Conservation (phyloP, 2,329 filamentous ascomycete genomes). For the Fusarium liriodendri region DNA sequence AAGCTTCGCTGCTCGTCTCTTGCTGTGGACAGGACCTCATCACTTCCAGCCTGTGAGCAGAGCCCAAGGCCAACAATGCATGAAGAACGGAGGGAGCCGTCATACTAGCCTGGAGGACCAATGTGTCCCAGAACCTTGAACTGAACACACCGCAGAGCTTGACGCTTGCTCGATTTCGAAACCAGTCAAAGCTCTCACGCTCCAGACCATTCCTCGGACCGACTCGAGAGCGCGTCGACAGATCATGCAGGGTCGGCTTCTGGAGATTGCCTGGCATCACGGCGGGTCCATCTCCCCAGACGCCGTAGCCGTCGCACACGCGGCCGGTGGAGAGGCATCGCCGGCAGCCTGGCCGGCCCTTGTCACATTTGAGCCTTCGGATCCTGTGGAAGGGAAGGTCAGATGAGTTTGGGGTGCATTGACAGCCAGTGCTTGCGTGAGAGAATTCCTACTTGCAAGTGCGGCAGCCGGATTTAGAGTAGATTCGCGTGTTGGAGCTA, state of each 20-base stretch:
- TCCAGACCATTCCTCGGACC: not conserved
- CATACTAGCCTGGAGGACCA: not conserved
- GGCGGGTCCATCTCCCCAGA: not conserved
- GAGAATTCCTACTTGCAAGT: not conserved
- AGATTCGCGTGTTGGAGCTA: not conserved
- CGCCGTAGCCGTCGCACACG: not conserved
- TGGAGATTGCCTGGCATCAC: not conserved
- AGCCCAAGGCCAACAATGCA: not conserved
- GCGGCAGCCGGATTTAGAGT: not conserved
- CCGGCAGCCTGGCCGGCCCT: not conserved
- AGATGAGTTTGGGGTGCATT: not conserved
- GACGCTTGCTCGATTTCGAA: not conserved
- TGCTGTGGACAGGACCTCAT: not conserved
- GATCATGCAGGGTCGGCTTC: not conserved
- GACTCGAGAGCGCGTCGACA: not conserved
- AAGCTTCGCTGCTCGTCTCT: not conserved
- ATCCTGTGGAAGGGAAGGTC: not conserved
- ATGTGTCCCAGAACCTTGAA: not conserved
- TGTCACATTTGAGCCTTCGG: not conserved
- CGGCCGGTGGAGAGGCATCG: not conserved
- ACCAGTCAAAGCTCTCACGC: not conserved
- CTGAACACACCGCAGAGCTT: not conserved
- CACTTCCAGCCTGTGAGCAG: not conserved
- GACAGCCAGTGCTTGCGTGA: no score
- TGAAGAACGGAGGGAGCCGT: not conserved